Conservation (phyloP, 768 basidiomycete species). For the Mycena galericulata region DNA sequence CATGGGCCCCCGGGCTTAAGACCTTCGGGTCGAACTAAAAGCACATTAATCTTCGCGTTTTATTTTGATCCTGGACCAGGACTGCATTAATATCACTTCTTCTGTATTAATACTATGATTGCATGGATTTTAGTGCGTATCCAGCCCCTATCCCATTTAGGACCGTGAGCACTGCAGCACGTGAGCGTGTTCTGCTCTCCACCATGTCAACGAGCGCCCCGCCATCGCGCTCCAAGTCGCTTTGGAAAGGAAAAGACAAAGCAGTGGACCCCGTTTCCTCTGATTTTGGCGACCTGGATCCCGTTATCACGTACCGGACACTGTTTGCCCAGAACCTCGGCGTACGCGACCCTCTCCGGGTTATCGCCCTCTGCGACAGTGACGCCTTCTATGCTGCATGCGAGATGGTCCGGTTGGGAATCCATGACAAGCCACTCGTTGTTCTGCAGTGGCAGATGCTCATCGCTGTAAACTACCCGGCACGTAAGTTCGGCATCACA, state of each 20-base stretch:
- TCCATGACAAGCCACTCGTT: slow-evolving; percentile 76
- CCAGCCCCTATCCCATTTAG: no score
- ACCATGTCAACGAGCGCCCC: not conserved
- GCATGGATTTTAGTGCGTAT: no score
- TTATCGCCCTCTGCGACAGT: slow-evolving; percentile 91
- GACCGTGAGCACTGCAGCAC: no score
- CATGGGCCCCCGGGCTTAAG: slow-evolving; percentile 15
- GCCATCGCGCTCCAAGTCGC: slow-evolving; percentile 18
- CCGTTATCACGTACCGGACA: slow-evolving; percentile 84
- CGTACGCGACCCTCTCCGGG: slow-evolving; percentile 81
- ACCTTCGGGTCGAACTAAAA: slow-evolving; percentile 12
- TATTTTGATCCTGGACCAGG: no score
- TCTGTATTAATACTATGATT: no score
- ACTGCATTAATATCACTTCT: no score
- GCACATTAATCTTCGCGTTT: slow-evolving; percentile 25
- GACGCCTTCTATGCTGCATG: slow-evolving; percentile 90
- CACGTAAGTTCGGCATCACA: slow-evolving; percentile 93
- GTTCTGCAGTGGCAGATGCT: slow-evolving; percentile 90
- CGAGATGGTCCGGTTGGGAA: slow-evolving; percentile 84
- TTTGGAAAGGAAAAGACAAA: slow-evolving; percentile 73
- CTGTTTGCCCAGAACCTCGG: slow-evolving; percentile 76
- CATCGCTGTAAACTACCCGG: slow-evolving; percentile 97
- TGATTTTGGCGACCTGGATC: slow-evolving; percentile 72
- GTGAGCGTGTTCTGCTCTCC: no score
- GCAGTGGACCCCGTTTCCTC: slow-evolving; percentile 43